Evolutionary conservation across 768 basidiomycete genomes (phyloP), one percentile per base, ranked within the genome.

Genomic region (Russula ochroleuca): DNA sequence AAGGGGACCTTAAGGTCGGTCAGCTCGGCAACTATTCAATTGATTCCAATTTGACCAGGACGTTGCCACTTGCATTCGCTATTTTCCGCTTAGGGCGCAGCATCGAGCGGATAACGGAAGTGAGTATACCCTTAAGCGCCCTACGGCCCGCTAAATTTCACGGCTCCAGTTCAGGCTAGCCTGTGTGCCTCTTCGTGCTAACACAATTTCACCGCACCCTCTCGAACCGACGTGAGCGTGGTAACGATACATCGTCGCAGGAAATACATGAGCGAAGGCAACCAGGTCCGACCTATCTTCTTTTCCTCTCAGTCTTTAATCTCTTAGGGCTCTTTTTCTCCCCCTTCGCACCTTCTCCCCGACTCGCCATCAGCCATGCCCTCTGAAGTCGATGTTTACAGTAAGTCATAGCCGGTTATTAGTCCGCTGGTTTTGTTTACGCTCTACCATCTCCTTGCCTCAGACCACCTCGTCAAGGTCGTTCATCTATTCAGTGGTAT

Each of bases 401-500:
- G 64, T 64, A 8, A 43, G 59, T 50, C 45, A 6, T 23, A 54
- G 28, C 0, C n/a, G 6, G 35, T 48, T 19, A 11, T 33, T 8
- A 11, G 17, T 21, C 38, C 21, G 11, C 15, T n/a, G 45, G 54
- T 49, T n/a, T 54, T 28, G 11, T 35, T 54, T 48, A 51, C 35
- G 40, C n/a, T 47, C 33, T 41, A n/a, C 14, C 19, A 9, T 33
- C 15, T 11, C 38, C 19, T 33, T 14, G 11, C 38, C 43, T 2
- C 43, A 66, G 65, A 9, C 13, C 56, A 63, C 25, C 56, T 63
- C 31, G 50, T 66, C 62, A 64, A 64, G 4, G 45, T 66, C 37
- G 28, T 61, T 10, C 66, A 67, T 43, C 0, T 67, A 10, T 67
- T 65, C 59, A 58, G 49, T 43, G 66, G 66, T 6, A 17, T 67